Evolutionary conservation across 73 alveolate species (phyloP), one percentile per base, ranked within the genome.

Genomic region (Urostyla sp.): DNA sequence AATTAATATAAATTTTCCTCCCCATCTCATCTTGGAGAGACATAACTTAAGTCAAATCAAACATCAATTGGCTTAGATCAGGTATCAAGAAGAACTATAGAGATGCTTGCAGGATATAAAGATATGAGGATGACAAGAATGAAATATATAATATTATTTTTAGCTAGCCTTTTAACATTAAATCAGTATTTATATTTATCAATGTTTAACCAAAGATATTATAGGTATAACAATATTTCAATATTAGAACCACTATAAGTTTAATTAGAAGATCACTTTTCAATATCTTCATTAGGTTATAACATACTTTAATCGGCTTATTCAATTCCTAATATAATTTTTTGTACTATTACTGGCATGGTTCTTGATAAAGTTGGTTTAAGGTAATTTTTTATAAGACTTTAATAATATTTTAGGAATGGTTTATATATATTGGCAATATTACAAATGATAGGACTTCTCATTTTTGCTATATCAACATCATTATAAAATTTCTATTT

Each of bases 281-380:
- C 18, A 36, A 66, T 66, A 4, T 27, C 27, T 66, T 46, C 36
- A 16, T 16, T 44, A 31, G 40, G 44, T 13, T 66, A 66, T 44
- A 66, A 66, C 40, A 16, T 40, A 61, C 36, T 66, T 4, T 27
- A 66, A 37, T 26, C 61, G 16, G 80, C 80, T n/a, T 66, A 66
- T 23, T 37, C 80, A 40, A 21, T 66, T 15, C 80, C 61, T 5
- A 66, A 44, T 28, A 66, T 66, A 31, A 6, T 66, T 24, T 21
- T 44, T 21, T 66, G 80, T 28, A 32, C 40, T 11, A 40, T 44
- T 40, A 46, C 80, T 16, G 80, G 80, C 16, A 7, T 66, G 16
- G 36, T 40, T 28, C 16, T 66, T 21, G 80, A 66, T 28, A 66
- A 66, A 66, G 36, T 18, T 40, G 80, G 80, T 4, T 21, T 40